Evolutionary conservation across 176 grass and related monocot species (phyloP).

Genomic region (Hsuehochloa calcarea): DNA sequence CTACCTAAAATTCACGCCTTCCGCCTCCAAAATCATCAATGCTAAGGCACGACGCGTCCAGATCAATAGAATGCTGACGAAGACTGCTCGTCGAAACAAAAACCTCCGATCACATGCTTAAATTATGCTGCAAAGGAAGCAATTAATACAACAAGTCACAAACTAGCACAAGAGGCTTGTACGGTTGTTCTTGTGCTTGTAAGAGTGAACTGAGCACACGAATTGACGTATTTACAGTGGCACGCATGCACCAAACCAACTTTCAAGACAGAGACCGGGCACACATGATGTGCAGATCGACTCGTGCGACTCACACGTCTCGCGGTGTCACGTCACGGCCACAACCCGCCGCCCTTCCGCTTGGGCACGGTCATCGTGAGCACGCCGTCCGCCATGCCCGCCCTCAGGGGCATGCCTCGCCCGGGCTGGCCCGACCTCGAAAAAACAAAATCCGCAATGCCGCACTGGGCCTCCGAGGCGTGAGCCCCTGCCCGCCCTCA

Average conservation of each 20-base stretch:
- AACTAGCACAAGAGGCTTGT: background rate
- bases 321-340: constrained; percentile 18
- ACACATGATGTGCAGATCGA: background rate
- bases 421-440: too few relatives aligned
- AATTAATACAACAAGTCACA: background rate
- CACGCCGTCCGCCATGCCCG: constrained; percentile 56
- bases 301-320: background rate
- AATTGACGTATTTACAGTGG: background rate
- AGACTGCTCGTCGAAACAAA: background rate
- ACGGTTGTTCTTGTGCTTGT: too few relatives aligned
- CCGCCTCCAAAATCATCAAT: background rate
- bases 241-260: background rate
- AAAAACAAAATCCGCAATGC: too few relatives aligned
- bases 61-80: background rate
- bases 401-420: too few relatives aligned
- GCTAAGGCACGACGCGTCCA: background rate
- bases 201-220: background rate
- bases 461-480: too few relatives aligned
- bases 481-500: too few relatives aligned
- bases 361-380: constrained; percentile 62
- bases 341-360: constrained; percentile 25
- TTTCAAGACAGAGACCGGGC: background rate
- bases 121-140: background rate
- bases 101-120: background rate
- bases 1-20: background rate